Percentiles rank a stretch among this genome's conserved stretches.
Evolutionary conservation across 345 rosid genomes (phyloP).

Genomic region (Eucalyptus grandis): DNA sequence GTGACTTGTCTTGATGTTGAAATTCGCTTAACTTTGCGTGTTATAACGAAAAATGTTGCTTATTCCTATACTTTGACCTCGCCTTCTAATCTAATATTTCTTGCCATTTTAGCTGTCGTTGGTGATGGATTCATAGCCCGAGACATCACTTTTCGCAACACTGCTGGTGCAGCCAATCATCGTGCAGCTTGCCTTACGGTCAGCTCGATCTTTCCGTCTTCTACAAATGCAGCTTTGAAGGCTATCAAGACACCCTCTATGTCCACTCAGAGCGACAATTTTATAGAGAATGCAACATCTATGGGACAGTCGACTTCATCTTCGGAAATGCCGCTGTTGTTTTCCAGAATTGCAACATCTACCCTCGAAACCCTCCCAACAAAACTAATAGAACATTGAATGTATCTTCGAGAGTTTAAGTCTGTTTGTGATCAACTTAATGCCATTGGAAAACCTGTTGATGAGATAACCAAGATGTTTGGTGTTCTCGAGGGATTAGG

Average conservation of each 20-base stretch:
- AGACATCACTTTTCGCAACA: conserved; percentile 58
- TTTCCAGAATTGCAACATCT: conserved; percentile 40
- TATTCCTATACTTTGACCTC: neutral
- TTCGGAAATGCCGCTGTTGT: conserved; percentile 55
- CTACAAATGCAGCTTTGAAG: conserved; percentile 48
- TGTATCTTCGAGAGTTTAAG: too few species aligned
- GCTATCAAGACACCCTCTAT: conserved; percentile 55
- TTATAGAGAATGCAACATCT: conserved; percentile 46
- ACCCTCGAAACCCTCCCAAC: conserved; percentile 23
- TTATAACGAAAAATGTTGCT: neutral
- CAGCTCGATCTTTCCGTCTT: conserved; percentile 69
- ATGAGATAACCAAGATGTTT: too few species aligned
- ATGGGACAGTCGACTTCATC: conserved; percentile 52
- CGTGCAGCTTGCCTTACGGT: conserved; percentile 69
- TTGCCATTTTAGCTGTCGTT: conserved; percentile 27
- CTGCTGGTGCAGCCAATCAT: conserved; percentile 44
- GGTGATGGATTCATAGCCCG: conserved; percentile 55
- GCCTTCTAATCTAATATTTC: neutral
- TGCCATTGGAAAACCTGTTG: too few species aligned
- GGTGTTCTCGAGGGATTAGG: too few species aligned
- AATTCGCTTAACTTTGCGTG: neutral
- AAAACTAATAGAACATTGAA: too few species aligned
- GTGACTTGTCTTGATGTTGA: neutral
- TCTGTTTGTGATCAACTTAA: too few species aligned
- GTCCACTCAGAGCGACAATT: conserved; percentile 46